Base-by-base conservation (phyloP, 441 rosid genomes). In the Pelargonium australe region DNA sequence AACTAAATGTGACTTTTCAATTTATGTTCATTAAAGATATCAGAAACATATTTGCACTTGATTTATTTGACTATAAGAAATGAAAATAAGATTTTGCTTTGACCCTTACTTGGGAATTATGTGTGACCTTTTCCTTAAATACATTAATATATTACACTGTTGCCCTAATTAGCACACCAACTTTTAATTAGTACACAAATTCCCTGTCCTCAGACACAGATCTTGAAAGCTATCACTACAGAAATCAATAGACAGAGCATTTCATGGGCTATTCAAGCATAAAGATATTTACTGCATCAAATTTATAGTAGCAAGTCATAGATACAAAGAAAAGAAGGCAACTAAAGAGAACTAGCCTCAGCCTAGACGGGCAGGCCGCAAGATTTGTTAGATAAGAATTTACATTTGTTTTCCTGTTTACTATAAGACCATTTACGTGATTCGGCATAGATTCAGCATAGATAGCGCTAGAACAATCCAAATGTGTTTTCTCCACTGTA, bases 401-500 rank as follows among this genome's bases (percentile, higher is more conserved):
- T 72, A 80, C 78, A 77, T 71, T 2, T 60, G 40, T 49, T 65
- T 10, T 19, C 14, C 23, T 5, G 37, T 28, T 41, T 9, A 25
- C 31, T 11, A 7, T 9, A 63, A 62, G 25, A 49, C 60, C 40
- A 67, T 66, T 60, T 60, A 72, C 70, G 19, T 19, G 45, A 66
- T 68, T 58, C 28, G 6, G 13, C 62, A n/a, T 14, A 20, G 45
- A 66, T 68, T 58, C 28, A 3, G 13, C 62, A n/a, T 14, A 20
- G 37, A 49, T 34, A 19, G 9, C 6, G 49, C n/a, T 72, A 12
- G 23, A 23, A 53, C 9, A 66, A 65, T 63, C 89, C 89, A 47
- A 82, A 85, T 19, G 89, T 85, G 86, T 85, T 85, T 63, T 85
- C 89, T 1, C 89, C 87, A 0, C 89, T 85, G 79, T 83, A 85